These are phyloP conservation scores for Triangularia setosa DNA, from an alignment of 2,329 filamentous ascomycete genomes.

Conservation along the genomic window DNA sequence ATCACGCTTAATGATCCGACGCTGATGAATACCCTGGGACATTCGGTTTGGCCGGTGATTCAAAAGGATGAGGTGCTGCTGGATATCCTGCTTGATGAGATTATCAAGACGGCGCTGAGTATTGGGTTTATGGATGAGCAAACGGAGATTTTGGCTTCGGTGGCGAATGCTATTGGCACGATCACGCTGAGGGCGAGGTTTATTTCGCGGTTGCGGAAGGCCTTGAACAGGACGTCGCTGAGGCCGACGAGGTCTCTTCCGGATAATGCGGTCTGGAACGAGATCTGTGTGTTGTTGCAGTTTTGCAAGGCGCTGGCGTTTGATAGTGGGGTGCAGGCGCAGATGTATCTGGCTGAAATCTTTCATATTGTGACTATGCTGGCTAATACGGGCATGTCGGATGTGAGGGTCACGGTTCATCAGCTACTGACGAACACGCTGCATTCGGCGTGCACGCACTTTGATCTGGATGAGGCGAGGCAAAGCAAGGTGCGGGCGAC, in stretches of 20 bases:
- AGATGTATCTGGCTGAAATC: constrained; percentile 64
- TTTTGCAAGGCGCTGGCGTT: constrained; percentile 66
- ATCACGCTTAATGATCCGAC: constrained; percentile 58
- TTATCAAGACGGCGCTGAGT: constrained; percentile 58
- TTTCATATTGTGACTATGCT: constrained; percentile 70
- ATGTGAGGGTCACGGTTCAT: constrained; percentile 57
- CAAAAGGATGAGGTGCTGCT: constrained; percentile 61
- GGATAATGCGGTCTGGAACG: constrained; percentile 66
- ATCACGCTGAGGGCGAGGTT: constrained; percentile 63
- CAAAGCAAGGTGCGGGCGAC: constrained; percentile 53
- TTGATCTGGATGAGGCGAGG: constrained; percentile 56
- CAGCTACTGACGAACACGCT: constrained; percentile 63
- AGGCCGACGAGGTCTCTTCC: constrained; percentile 62
- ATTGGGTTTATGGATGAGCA: constrained; percentile 56
- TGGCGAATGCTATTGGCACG: constrained; percentile 60
- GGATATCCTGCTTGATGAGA: constrained; percentile 64
- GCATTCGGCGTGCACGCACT: constrained; percentile 64
- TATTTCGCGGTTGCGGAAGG: constrained; percentile 62
- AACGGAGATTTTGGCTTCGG: constrained; percentile 57
- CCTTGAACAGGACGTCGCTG: constrained; percentile 62
- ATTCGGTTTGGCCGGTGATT: constrained; percentile 62
- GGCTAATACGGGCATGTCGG: constrained; percentile 58
- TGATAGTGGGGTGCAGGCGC: constrained; percentile 62
- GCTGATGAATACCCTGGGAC: constrained; percentile 58
- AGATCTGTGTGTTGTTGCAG: constrained; percentile 63